Evolutionary conservation across 495 filamentous ascomycete species (phyloP), one percentile per base, ranked within the genome.

Genomic region (Aspergillus leporis): DNA sequence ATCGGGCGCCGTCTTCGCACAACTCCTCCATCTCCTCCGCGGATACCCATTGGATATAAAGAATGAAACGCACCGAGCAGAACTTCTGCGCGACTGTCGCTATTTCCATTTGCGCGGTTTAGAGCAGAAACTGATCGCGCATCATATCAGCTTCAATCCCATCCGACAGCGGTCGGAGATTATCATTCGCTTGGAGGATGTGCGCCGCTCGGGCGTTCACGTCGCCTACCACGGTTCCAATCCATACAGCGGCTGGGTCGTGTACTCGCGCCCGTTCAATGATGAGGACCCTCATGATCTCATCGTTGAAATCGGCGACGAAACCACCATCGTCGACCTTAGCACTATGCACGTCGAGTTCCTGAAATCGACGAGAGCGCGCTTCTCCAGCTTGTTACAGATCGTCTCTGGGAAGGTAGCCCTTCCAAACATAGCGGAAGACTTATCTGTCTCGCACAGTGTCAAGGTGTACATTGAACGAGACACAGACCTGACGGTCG

Each of bases 31-130:
- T 56, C 70, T 96, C 16, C 78, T 96, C 5, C 85, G 90, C 21
- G 94, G 93, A n/a, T 98, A 98, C 67, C 87, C 90, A 0, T 70
- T 97, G 0, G 76, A 85, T 21, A 92, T 98, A 61, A 82, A 85
- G 41, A 81, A 89, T 63, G 88, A 90, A 46, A 81, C 83, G 1
- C 93, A 98, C 67, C 89, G 93, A 13, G 81, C 82, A 8, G 84
- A 89, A 55, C 81, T 98, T 1, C 78, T 98, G 0, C 81, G 90
- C 18, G 93, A 98, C 70, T 95, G 90, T 68, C 87, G 89, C 40
- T 98, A 97, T 63, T 97, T 92, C 71, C 90, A 96, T 66, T 86
- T 98, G 53, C 92, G 92, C 62, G 92, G 92, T 0, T 70, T 97
- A 0, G 94, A 97, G 71, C 93, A 98, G 72, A 86, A 85, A 55